A percentile compares a stretch with the other conserved stretches of the same genome.
Conservation (phyloP, 352 stramenopile species). For the Elongisporangium anandrum region DNA sequence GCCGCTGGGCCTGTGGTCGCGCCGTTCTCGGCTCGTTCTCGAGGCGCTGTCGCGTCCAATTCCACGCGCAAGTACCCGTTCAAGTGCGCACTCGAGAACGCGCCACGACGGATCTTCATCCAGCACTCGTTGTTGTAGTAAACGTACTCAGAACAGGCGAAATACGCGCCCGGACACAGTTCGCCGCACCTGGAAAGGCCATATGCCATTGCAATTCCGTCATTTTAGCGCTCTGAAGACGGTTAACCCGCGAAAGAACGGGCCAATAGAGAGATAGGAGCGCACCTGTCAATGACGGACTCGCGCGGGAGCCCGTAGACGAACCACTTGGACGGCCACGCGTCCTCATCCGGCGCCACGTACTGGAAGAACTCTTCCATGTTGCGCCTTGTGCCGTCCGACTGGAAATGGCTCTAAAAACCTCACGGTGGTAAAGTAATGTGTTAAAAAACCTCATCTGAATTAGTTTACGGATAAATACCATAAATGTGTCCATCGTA, state of each 20-base stretch:
- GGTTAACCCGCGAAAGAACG: neutral
- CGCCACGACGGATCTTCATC: conserved; percentile 74
- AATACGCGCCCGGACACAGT: conserved; percentile 57
- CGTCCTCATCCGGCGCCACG: conserved; percentile 28
- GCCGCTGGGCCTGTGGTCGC: conserved; percentile 11
- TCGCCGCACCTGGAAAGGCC: conserved; percentile 32
- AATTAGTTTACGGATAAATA: neutral
- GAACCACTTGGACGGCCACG: conserved; percentile 27
- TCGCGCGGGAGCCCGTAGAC: conserved; percentile 62
- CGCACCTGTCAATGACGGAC: conserved; percentile 45
- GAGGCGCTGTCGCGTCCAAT: conserved; percentile 29
- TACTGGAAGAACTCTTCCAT: conserved; percentile 82
- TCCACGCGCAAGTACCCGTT: conserved; percentile 71
- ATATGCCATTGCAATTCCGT: neutral
- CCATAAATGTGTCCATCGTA: neutral
- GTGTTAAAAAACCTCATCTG: neutral
- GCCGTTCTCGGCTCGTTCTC: neutral
- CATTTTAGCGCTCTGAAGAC: neutral
- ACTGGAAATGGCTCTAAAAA: neutral
- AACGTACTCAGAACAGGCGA: conserved; percentile 48
- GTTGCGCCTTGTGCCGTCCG: neutral
- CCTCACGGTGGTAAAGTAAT: neutral
- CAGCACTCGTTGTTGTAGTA: conserved; percentile 61
- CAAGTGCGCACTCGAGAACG: conserved; percentile 65
- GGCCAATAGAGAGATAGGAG: neutral